Base-by-base conservation (phyloP, 106 monocot species). In the Gastrodia elata region DNA sequence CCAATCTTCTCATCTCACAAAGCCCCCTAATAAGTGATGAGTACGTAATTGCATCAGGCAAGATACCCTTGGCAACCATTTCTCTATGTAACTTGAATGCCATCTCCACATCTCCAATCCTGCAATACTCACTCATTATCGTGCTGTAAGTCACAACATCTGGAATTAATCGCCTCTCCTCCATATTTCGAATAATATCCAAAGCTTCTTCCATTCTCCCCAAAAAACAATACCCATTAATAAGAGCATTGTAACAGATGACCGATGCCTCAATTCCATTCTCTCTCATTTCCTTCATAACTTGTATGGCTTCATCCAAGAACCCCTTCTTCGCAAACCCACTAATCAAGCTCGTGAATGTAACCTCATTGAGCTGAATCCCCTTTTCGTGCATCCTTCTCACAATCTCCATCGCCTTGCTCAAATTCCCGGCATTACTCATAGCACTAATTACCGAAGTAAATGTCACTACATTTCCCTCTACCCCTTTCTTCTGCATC, bases 1-100 rank as follows among this genome's bases (percentile, higher is more conserved):
- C 38, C 38, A 92, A 59, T 42, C 82, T 95, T 67, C 73, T 75
- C 39, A 57, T 80, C 71, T 89, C 89, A 59, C 91, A 95, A 43
- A 95, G 80, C 5, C 85, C 91, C 69, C 80, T 82, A 71, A 95
- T 87, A 38, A 95, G 89, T 24, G 89, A 85, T 56, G 95, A 87
- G 70, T 85, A 92, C 4, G 84, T 73, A 64, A 95, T 5, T 25
- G 74, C 79, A 84, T 89, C 89, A 39, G 91, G 91, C 52, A 71
- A 52, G 27, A 91, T 32, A 61, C 86, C 82, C 68, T 88, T 88
- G 6, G 40, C 75, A 55, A 76, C 32, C 89, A 95, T 95, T 71
- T 87, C 78, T 36, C 82, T 35, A 39, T 76, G 74, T 76, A 91
- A 73, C 56, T 68, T 34, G 83, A 91, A 87, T 56, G 91, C 95